A percentile compares a stretch with the other conserved stretches of the same genome.
phyloP scores from a whole-genome alignment of 169 alveolate genomes.

The Nephromyces sp. region DNA sequence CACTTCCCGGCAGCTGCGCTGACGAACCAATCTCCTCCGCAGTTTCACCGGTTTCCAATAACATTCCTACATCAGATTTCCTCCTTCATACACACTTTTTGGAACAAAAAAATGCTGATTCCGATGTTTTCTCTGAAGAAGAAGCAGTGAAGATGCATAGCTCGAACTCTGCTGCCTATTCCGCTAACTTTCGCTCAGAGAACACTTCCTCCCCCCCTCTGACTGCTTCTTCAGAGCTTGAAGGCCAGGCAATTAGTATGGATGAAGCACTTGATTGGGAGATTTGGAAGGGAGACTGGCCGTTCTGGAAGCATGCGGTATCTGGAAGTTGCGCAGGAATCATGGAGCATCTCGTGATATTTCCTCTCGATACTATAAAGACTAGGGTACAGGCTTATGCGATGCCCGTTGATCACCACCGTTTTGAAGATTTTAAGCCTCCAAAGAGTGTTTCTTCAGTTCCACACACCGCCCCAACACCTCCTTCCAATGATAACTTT shows the following conservation, averaged over 20 bases:
- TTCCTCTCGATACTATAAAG: slow-evolving; percentile 90
- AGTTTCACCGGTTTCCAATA: too few species aligned
- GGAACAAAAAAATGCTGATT: too few species aligned
- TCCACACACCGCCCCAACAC: background rate
- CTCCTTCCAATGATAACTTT: background rate
- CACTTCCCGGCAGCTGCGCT: too few species aligned
- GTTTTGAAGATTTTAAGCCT: background rate
- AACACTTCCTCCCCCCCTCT: too few species aligned
- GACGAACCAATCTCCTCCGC: too few species aligned
- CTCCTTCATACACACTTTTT: too few species aligned
- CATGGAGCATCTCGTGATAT: slow-evolving; percentile 88
- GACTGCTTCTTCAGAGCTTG: slow-evolving; percentile 1
- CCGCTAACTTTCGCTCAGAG: too few species aligned
- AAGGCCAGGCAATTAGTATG: background rate
- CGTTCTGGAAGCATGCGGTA: slow-evolving; percentile 78
- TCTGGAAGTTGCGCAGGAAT: slow-evolving; percentile 97
- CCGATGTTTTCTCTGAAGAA: too few species aligned
- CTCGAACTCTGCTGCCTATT: too few species aligned
- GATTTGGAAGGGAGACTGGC: slow-evolving; percentile 68
- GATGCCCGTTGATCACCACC: too few species aligned
- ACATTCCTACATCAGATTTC: too few species aligned
- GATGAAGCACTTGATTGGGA: slow-evolving; percentile 33
- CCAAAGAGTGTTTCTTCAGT: background rate
- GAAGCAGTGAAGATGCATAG: too few species aligned
- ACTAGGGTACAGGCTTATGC: slow-evolving; percentile 65